These are phyloP conservation scores for Crithidia brevicula DNA, from an alignment of 208 protist species.

Conservation along the genomic window DNA sequence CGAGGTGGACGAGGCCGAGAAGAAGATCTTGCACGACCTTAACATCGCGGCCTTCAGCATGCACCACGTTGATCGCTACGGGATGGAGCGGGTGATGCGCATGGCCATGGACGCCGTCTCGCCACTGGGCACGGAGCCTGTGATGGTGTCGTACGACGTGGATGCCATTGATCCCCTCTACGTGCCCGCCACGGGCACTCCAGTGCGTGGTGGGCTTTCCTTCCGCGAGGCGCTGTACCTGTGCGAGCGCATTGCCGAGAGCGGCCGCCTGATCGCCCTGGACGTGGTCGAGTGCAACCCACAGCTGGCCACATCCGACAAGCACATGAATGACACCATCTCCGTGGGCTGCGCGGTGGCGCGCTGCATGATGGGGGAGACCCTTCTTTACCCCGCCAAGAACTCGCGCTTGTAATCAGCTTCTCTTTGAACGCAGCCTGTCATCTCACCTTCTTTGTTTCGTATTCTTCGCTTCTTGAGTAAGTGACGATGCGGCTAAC, in stretches of 20 bases:
- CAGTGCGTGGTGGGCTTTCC: slow-evolving; percentile 55
- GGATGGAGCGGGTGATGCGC: slow-evolving; percentile 56
- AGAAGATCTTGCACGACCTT: slow-evolving; percentile 52
- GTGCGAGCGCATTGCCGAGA: slow-evolving; percentile 46
- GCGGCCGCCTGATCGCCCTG: slow-evolving; percentile 50
- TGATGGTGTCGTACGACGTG: slow-evolving; percentile 73
- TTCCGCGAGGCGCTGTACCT: slow-evolving; percentile 59
- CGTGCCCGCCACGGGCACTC: slow-evolving; percentile 63
- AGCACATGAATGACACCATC: slow-evolving; percentile 46
- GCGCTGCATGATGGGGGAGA: slow-evolving; percentile 51
- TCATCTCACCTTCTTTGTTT: background rate
- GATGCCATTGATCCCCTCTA: slow-evolving; percentile 67
- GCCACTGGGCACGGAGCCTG: slow-evolving; percentile 45
- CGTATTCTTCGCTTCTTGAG: background rate
- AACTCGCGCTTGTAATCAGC: slow-evolving; percentile 30
- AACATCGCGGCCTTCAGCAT: slow-evolving; percentile 64
- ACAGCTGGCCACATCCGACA: slow-evolving; percentile 37
- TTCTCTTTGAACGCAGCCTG: background rate
- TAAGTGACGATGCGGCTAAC: too few relatives aligned
- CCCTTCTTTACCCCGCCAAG: slow-evolving; percentile 43
- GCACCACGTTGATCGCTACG: slow-evolving; percentile 62
- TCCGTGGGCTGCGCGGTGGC: slow-evolving; percentile 47
- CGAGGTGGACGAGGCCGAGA: slow-evolving; percentile 68
- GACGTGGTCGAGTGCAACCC: slow-evolving; percentile 81
- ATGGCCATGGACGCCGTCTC: slow-evolving; percentile 56